Base-by-base conservation (phyloP, 768 basidiomycete genomes). In the Boletus barrowsii region DNA sequence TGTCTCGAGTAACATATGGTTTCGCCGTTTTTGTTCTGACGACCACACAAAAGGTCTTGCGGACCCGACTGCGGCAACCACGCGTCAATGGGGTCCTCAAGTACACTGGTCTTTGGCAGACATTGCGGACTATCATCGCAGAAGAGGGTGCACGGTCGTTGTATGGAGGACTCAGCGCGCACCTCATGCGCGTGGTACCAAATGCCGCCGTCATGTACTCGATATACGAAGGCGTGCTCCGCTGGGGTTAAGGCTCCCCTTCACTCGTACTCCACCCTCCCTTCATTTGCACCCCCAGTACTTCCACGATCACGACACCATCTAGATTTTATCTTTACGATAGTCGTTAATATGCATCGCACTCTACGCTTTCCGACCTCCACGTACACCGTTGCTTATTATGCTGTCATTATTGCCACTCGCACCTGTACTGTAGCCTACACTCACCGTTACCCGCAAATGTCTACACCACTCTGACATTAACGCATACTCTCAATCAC, bases 121-220 rank as follows among this genome's bases (percentile, higher is more conserved):
- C 95, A 0, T 72, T 98, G 35, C 82, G 80, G 20, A 80, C 94
- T 6, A 84, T 99, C 55, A 79, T 96, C 39, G 83, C 82, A 4
- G 97, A 99, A 68, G 97, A 99, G 68, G 97, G 94, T 24, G 83
- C 83, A 2, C 79, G 84, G 40, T 84, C 89, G 5, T 68, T 98
- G 18, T 98, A 99, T 63, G 88, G 92, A 11, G 97, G 97, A 10
- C 81, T 99, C 51, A 88, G 87, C 50, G 94, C 97, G 0, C 97
- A 98, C 69, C 78, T 99, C 53, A 88, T 99, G 83, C 87, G 97
- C 47, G 94, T 98, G 53, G 91, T 99, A 4, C 96, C 96, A 8
- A 99, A 99, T 62, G 96, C 96, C 0, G 90, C 88, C 1, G 91
- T 95, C 59, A 98, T 98, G 96, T 99, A 88, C 74, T 86, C 85